Percentiles rank a stretch among this genome's conserved stretches.
Evolutionary conservation across 139 green algal species (phyloP).

Genomic region (Penium margaritaceum): DNA sequence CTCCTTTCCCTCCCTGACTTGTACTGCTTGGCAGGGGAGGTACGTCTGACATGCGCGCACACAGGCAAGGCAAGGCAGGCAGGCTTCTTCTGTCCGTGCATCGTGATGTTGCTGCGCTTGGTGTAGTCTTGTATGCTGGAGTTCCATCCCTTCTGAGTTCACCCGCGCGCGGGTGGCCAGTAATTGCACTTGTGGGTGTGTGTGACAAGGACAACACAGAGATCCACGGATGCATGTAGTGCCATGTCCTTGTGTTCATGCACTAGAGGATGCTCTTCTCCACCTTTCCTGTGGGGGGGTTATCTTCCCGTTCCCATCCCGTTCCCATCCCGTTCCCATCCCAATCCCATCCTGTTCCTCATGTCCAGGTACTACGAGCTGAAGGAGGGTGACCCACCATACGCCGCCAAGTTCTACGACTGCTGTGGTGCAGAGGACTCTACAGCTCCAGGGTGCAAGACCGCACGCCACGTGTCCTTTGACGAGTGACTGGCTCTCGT

Average conservation of each 20-base stretch:
- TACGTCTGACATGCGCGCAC: neutral
- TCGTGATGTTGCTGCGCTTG: no score
- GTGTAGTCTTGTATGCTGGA: no score
- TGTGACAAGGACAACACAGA: neutral
- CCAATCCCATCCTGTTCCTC: neutral
- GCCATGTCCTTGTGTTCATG: neutral
- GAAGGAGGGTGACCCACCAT: conserved; percentile 14
- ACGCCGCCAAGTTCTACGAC: conserved; percentile 32
- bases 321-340: neutral
- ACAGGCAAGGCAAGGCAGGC: no score
- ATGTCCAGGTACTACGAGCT: conserved; percentile 36
- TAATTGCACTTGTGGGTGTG: no score
- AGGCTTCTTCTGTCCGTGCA: no score
- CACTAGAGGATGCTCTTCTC: neutral
- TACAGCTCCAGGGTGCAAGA: conserved; percentile 19
- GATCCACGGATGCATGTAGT: neutral
- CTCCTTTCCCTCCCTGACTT: neutral
- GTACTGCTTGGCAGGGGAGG: neutral
- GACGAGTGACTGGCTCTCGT: conserved; percentile 5
- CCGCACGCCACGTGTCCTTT: conserved; percentile 7
- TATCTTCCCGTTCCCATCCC: neutral
- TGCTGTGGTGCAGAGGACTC: conserved; percentile 29
- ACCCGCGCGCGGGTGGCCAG: no score
- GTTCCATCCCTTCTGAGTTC: no score
- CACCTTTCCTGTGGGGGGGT: neutral